A percentile compares a stretch with the other conserved stretches of the same genome.
phyloP scores from a whole-genome alignment of 208 protist genomes.

The Acanthamoeba polyphaga region DNA sequence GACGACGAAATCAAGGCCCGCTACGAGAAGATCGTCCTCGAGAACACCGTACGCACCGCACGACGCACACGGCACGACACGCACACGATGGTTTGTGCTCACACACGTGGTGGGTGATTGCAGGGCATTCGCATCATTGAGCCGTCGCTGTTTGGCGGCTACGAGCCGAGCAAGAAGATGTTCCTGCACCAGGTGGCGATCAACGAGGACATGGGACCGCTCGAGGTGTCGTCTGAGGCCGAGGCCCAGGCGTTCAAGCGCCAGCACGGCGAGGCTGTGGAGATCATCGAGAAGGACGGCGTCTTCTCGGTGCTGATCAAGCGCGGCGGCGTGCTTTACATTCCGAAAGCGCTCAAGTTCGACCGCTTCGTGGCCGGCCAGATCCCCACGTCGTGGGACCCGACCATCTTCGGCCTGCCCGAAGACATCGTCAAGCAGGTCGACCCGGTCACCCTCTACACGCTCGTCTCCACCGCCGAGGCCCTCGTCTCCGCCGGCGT shows the following conservation, averaged over 20 bases:
- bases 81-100: neutral
- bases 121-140: slow-evolving; percentile 90
- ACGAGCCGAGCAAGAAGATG: slow-evolving; percentile 89
- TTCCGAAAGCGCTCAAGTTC: slow-evolving; percentile 90
- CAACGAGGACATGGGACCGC: slow-evolving; percentile 86
- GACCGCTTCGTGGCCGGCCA: slow-evolving; percentile 89
- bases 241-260: slow-evolving; percentile 87
- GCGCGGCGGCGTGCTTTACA: slow-evolving; percentile 89
- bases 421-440: slow-evolving; percentile 87
- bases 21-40: slow-evolving; percentile 73
- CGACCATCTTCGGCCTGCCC: slow-evolving; percentile 78
- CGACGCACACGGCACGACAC: neutral
- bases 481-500: slow-evolving; percentile 88
- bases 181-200: slow-evolving; percentile 89
- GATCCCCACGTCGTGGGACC: slow-evolving; percentile 85
- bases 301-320: slow-evolving; percentile 84
- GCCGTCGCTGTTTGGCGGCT: slow-evolving; percentile 90
- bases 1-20: slow-evolving; percentile 82
- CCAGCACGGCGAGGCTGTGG: slow-evolving; percentile 87
- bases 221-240: slow-evolving; percentile 87
- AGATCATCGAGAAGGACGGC: slow-evolving; percentile 79
- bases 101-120: slow-evolving; percentile 18
- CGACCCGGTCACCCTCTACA: slow-evolving; percentile 90
- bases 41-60: slow-evolving; percentile 56
- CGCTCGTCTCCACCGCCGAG: slow-evolving; percentile 88